Conservation (phyloP, 345 rosid species). For the Excoecaria cochinchinensis region DNA sequence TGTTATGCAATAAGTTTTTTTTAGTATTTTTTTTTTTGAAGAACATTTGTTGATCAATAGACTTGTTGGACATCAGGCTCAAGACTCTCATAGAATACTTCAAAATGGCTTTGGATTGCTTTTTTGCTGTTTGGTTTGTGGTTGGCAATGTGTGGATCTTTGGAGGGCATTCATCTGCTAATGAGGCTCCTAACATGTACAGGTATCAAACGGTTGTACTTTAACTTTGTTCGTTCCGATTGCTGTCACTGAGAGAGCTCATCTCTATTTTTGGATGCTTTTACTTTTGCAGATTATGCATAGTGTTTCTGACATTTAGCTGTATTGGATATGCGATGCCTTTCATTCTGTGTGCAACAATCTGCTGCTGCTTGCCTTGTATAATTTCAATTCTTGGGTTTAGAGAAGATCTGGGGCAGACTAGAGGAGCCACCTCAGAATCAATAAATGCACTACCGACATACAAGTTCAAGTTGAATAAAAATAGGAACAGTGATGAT, state of each 20-base stretch:
- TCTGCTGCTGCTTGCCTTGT: conserved; percentile 97
- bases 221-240: not conserved
- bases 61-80: conserved; percentile 41
- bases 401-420: conserved; percentile 82
- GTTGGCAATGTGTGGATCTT: conserved; percentile 99
- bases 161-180: conserved; percentile 88
- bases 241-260: conserved; percentile 15
- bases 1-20: not conserved
- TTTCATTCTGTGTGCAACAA: conserved; percentile 91
- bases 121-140: conserved; percentile 98
- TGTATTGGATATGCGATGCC: conserved; percentile 99
- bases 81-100: conserved; percentile 85
- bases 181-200: conserved; percentile 93
- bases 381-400: conserved; percentile 88
- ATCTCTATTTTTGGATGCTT: not conserved
- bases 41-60: not conserved
- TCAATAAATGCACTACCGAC: conserved; percentile 84
- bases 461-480: conserved; percentile 83
- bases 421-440: conserved; percentile 91
- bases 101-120: conserved; percentile 97
- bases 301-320: conserved; percentile 91
- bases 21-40: not conserved
- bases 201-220: conserved; percentile 39
- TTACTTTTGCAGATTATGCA: conserved; percentile 70
- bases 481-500: conserved; percentile 52